A percentile compares a stretch with the other conserved stretches of the same genome.
Conservation (phyloP, 1,284 basidiomycete species). For the Flammula alnicola region DNA sequence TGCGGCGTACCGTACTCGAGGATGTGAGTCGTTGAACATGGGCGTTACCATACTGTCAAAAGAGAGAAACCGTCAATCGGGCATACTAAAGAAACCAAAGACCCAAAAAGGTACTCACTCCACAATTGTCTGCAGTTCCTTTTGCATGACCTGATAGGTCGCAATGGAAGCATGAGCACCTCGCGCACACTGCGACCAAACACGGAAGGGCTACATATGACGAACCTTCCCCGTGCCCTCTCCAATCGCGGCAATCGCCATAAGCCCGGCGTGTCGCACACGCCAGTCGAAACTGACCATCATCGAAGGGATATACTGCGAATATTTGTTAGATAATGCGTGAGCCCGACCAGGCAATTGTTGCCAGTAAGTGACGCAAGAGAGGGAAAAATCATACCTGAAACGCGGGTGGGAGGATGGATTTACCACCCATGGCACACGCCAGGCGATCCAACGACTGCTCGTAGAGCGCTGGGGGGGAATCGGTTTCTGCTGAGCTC, state of each 20-base stretch:
- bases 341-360: background rate
- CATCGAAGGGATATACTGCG: constrained; percentile 74
- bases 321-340: background rate
- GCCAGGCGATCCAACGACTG: constrained; percentile 79
- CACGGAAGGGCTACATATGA: too few species aligned
- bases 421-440: constrained; percentile 72
- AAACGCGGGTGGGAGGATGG: constrained; percentile 76
- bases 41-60: constrained; percentile 69
- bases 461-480: constrained; percentile 76
- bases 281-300: constrained; percentile 82
- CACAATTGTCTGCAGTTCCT: constrained; percentile 77
- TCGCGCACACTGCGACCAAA: too few species aligned
- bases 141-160: constrained; percentile 79
- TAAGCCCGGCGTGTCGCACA: constrained; percentile 77
- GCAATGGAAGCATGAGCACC: too few species aligned
- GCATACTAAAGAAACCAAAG: background rate
- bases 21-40: constrained; percentile 78
- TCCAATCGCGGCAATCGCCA: constrained; percentile 79
- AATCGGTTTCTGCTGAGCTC: constrained; percentile 60
- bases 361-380: background rate
- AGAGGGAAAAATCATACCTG: constrained; percentile 43
- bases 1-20: constrained; percentile 82
- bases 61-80: constrained; percentile 5
- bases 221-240: constrained; percentile 78
- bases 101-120: too few species aligned